These are phyloP conservation scores for Calonectria henricotiae DNA, from an alignment of 2,329 filamentous ascomycete species.

Conservation along the genomic window DNA sequence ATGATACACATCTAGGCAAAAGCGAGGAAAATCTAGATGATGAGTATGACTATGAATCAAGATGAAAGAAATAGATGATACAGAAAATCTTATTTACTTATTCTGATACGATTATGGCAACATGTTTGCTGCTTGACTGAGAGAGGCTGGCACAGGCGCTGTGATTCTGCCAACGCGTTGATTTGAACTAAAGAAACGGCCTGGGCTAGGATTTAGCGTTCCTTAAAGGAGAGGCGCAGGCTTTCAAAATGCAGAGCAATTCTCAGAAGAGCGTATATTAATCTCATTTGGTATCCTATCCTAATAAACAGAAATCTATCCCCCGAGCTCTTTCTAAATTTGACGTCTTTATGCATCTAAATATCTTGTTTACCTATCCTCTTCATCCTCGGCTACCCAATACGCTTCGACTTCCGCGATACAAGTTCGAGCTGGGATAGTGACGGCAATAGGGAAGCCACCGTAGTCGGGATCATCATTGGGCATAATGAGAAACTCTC, in stretches of 20 bases:
- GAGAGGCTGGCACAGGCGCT: too few species aligned
- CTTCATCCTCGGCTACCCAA: constrained; percentile 53
- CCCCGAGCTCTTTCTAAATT: not conserved
- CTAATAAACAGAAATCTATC: not conserved
- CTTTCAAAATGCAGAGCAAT: not conserved
- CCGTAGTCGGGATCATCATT: constrained; percentile 72
- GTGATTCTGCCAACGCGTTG: too few species aligned
- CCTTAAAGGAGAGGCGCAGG: not conserved
- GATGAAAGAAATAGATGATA: too few species aligned
- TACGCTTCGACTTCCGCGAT: constrained; percentile 64
- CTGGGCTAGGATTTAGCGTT: too few species aligned
- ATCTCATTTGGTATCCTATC: not conserved
- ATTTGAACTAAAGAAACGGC: too few species aligned
- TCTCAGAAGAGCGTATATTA: not conserved
- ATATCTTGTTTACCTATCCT: constrained; percentile 40
- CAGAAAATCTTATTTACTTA: too few species aligned
- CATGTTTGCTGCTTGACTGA: too few species aligned
- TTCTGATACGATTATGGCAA: too few species aligned
- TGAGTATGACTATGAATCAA: too few species aligned
- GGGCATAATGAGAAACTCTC: constrained; percentile 69
- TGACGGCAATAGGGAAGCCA: constrained; percentile 70
- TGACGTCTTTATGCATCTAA: too few species aligned
- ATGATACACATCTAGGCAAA: too few species aligned
- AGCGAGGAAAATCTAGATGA: too few species aligned
- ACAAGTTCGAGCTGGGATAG: constrained; percentile 67